Conservation (phyloP, 2,329 filamentous ascomycete genomes). For the Xylaria sp. region DNA sequence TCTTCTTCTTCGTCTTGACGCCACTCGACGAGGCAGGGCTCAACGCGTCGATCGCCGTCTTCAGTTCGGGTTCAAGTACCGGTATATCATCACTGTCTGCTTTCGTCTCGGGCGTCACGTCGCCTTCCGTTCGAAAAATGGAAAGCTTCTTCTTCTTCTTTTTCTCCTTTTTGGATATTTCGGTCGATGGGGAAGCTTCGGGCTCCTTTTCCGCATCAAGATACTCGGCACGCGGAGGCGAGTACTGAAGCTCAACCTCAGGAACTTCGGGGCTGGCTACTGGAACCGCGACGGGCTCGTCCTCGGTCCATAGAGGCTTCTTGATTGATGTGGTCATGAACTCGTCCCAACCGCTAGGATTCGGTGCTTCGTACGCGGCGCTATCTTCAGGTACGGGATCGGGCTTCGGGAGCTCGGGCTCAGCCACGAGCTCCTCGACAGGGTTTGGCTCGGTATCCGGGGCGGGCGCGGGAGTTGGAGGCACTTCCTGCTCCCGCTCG, state of each 20-base stretch:
- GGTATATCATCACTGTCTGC: background rate
- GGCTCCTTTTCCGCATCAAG: background rate
- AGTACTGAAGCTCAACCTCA: background rate
- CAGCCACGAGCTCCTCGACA: background rate
- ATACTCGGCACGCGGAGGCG: background rate
- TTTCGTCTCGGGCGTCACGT: background rate
- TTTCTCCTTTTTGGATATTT: background rate
- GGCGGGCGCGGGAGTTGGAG: background rate
- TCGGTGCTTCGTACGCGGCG: background rate
- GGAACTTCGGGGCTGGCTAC: background rate
- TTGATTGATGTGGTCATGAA: background rate
- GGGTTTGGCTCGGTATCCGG: background rate
- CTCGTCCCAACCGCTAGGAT: background rate
- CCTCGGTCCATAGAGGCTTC: background rate
- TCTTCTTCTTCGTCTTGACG: constrained; percentile 19
- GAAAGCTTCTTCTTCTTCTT: constrained; percentile 21
- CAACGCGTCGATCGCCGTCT: background rate
- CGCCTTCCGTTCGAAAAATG: constrained; percentile 9
- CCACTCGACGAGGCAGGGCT: constrained; percentile 3
- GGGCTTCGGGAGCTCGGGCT: background rate
- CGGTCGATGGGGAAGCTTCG: background rate
- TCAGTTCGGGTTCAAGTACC: background rate
- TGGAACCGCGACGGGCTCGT: background rate
- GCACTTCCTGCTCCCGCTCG: background rate
- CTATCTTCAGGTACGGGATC: background rate